A percentile compares a stretch with the other conserved stretches of the same genome.
These are phyloP conservation scores for Mycena crocata DNA, from an alignment of 768 basidiomycete genomes.

Conservation along the genomic window DNA sequence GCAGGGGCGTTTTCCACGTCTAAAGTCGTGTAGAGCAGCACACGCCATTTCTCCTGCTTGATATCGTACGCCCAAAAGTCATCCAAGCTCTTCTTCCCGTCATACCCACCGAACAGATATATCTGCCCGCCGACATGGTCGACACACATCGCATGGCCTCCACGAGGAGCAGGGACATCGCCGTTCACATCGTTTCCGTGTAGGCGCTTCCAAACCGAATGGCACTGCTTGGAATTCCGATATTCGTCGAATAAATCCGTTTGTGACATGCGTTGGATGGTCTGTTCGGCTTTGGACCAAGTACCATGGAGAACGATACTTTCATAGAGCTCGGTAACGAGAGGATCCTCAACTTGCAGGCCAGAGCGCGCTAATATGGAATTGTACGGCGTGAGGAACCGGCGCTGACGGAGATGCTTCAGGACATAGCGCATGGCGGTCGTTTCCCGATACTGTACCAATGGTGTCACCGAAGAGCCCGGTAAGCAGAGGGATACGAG, in stretches of 20 bases:
- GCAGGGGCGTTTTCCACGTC: conserved; percentile 74
- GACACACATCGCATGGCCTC: conserved; percentile 87
- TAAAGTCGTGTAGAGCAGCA: conserved; percentile 67
- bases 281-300: conserved; percentile 67
- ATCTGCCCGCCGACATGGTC: conserved; percentile 71
- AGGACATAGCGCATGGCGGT: conserved; percentile 74
- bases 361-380: conserved; percentile 66
- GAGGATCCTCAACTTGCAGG: conserved; percentile 75
- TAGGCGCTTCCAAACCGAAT: conserved; percentile 70
- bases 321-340: conserved; percentile 73
- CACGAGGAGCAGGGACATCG: conserved; percentile 73
- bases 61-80: conserved; percentile 85
- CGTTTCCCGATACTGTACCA: conserved; percentile 71
- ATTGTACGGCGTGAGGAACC: conserved; percentile 74
- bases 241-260: conserved; percentile 73
- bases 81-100: conserved; percentile 76
- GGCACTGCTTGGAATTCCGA: conserved; percentile 67
- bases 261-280: conserved; percentile 61
- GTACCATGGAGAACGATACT: conserved; percentile 74
- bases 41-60: conserved; percentile 67
- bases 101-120: conserved; percentile 86
- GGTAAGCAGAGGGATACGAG: not conserved
- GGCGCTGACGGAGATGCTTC: conserved; percentile 82
- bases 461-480: conserved; percentile 11
- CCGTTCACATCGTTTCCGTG: conserved; percentile 71